Evolutionary conservation across 148 eudicot genomes (phyloP), one percentile per base, ranked within the genome.

Genomic region (Talinum fruticosum): DNA sequence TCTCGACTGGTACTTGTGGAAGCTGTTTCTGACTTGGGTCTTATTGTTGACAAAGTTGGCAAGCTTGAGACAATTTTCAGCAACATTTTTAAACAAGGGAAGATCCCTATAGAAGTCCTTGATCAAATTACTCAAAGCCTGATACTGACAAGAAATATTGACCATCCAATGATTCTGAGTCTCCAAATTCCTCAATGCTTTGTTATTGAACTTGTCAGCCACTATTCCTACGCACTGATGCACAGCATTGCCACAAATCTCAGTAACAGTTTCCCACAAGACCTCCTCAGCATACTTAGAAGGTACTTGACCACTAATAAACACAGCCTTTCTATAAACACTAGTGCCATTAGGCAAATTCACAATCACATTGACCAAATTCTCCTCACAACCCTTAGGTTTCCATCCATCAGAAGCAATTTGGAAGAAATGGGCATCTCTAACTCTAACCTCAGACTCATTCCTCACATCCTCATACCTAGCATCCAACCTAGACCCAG

Each of bases 321-420:
- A 93, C 75, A 96, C 90, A 2, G 91, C 97, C 81, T 79, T 88
- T 51, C 92, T 82, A 49, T 86, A 96, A 15, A 96, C 91, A 83
- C 90, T 88, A 2, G 90, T 88, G 8, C 97, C 97, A 81, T 93
- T 90, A 3, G 99, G 99, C 44, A 96, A 90, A 85, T 93, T 96
- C 72, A 91, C 88, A 30, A 87, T 78, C 74, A 96, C 75, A 89
- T 85, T 90, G 37, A 93, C 97, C 82, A 91, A 78, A 87, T 77
- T 87, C 53, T 90, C 98, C n/a, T 87, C 91, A n/a, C 79, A 80
- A 24, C 78, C 74, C 62, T 78, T 87, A 0, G 85, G 59, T 61
- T 88, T 90, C 99, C 97, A 93, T 12, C 99, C 99, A 81, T 96
- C 93, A 2, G 91, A 86, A 0, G 87, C 82, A 73, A 96, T 75